Conservation (phyloP, 371 early-diverging fungal species). For the Mortierella sp. region DNA sequence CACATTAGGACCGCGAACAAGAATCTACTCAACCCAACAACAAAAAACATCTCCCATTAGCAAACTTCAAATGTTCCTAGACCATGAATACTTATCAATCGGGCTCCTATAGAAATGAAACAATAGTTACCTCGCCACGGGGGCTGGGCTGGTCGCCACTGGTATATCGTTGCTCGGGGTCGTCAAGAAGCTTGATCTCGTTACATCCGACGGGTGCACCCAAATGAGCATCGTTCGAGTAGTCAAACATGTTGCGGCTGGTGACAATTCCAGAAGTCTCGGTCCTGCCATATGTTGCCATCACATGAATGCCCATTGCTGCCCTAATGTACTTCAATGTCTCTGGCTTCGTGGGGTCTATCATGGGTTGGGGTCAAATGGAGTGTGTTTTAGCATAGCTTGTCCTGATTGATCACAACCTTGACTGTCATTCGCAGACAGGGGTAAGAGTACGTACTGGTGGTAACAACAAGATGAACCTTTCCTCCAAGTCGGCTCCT, state of each 20-base stretch:
- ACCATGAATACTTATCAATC: not conserved
- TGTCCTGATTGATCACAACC: too few relatives aligned
- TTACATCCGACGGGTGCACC: conserved; percentile 84
- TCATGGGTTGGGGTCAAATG: conserved; percentile 59
- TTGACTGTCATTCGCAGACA: not conserved
- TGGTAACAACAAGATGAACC: conserved; percentile 72
- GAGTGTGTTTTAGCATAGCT: not conserved
- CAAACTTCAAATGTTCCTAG: not conserved
- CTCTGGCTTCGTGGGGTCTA: conserved; percentile 53
- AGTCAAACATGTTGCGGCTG: conserved; percentile 72
- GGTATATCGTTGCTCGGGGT: conserved; percentile 75
- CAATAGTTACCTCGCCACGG: conserved; percentile 73
- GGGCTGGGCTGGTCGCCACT: conserved; percentile 81
- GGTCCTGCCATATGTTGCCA: conserved; percentile 71
- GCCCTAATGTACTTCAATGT: conserved; percentile 65
- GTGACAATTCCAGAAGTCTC: conserved; percentile 70
- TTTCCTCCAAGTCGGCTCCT: conserved; percentile 90
- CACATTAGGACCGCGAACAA: conserved; percentile 91
- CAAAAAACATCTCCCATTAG: not conserved
- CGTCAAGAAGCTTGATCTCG: conserved; percentile 90
- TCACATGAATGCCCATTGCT: conserved; percentile 66
- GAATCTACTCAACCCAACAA: conserved; percentile 69
- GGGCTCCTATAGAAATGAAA: too few relatives aligned
- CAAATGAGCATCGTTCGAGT: conserved; percentile 64
- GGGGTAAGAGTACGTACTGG: conserved; percentile 22